These are phyloP conservation scores for Monosporascus sp. DNA, from an alignment of 2,329 filamentous ascomycete genomes.

Conservation along the genomic window DNA sequence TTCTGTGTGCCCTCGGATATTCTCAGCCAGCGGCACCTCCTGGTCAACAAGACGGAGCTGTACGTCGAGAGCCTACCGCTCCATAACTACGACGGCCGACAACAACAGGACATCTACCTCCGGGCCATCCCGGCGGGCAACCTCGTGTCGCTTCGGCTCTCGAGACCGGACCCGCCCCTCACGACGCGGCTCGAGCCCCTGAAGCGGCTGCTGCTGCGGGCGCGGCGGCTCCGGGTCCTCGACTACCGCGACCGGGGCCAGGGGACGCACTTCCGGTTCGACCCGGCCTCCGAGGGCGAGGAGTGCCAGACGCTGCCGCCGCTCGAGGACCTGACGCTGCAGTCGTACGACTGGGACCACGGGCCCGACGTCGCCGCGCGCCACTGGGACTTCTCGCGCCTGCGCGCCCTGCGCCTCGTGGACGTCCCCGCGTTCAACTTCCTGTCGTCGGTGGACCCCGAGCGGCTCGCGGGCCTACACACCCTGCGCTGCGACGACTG, in stretches of 20 bases:
- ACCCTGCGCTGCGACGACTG: conserved; percentile 40
- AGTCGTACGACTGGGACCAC: conserved; percentile 47
- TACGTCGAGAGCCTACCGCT: conserved; percentile 38
- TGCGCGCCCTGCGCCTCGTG: conserved; percentile 35
- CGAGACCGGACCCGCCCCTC: conserved; percentile 33
- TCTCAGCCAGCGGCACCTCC: conserved; percentile 26
- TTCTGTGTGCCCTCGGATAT: conserved; percentile 36
- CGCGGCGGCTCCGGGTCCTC: conserved; percentile 32
- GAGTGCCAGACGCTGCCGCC: conserved; percentile 37
- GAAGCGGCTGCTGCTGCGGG: conserved; percentile 36
- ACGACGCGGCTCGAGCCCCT: conserved; percentile 35
- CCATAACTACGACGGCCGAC: conserved; percentile 28
- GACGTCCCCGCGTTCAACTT: conserved; percentile 42
- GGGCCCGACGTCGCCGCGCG: conserved; percentile 27
- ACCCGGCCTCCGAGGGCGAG: not conserved
- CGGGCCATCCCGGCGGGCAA: conserved; percentile 33
- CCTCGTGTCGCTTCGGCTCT: conserved; percentile 36
- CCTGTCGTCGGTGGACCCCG: conserved; percentile 34
- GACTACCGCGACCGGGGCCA: conserved; percentile 40
- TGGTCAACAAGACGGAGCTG: conserved; percentile 26
- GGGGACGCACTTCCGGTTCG: conserved; percentile 39
- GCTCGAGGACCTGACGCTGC: conserved; percentile 34
- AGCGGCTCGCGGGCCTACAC: conserved; percentile 31
- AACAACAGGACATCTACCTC: conserved; percentile 30
- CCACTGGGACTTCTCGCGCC: conserved; percentile 44